Conservation (phyloP, 345 rosid genomes). For the Hevea brasiliensis region DNA sequence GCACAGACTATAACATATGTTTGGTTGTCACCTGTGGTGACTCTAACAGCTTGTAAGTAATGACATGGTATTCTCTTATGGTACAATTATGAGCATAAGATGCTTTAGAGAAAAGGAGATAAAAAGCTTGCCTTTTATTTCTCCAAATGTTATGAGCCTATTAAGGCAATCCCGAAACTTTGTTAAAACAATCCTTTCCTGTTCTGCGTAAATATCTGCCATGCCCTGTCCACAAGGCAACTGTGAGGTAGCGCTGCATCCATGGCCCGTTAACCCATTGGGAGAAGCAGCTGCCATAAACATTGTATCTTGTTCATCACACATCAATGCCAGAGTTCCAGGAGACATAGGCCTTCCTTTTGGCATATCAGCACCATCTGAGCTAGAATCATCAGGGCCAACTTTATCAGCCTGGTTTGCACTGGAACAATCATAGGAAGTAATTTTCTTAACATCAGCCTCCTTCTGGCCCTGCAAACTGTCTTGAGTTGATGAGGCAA, state of each 20-base stretch:
- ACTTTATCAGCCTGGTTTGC: constrained; percentile 52
- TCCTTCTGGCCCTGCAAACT: constrained; percentile 49
- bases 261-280: constrained; percentile 47
- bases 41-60: background rate
- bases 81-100: background rate
- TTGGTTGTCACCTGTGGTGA: background rate
- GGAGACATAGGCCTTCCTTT: constrained; percentile 91
- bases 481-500: constrained; percentile 60
- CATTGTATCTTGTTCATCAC: constrained; percentile 91
- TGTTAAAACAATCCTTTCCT: constrained; percentile 74
- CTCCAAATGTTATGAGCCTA: constrained; percentile 78
- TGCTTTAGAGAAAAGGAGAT: background rate
- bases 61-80: background rate
- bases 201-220: constrained; percentile 70
- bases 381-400: constrained; percentile 46
- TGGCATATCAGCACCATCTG: constrained; percentile 57
- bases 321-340: constrained; percentile 97
- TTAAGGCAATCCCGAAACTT: constrained; percentile 86
- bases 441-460: constrained; percentile 42
- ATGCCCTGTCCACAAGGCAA: constrained; percentile 53
- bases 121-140: constrained; percentile 67
- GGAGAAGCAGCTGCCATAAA: constrained; percentile 71
- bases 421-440: constrained; percentile 54
- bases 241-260: constrained; percentile 52
- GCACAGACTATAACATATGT: background rate